Evolutionary conservation across 306 rosid genomes (phyloP), one percentile per base, ranked within the genome.

Genomic region (Prunus campanulata): DNA sequence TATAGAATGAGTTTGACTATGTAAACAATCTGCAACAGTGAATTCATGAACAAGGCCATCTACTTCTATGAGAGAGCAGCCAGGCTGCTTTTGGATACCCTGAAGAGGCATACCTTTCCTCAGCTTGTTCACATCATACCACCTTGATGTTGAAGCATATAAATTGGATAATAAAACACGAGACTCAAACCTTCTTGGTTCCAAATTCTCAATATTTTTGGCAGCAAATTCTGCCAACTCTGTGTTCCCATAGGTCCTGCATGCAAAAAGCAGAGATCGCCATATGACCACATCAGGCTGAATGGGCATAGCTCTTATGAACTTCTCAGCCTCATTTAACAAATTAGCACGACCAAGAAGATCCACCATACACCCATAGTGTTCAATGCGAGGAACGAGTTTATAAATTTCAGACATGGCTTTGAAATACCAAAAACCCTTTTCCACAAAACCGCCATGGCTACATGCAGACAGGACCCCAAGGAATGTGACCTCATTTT

Each of bases 261-360:
- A 60, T 14, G 81, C 76, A 24, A 77, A 77, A 11, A 77, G 76
- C 70, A 77, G 49, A 56, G 81, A 77, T 48, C 81, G 62, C 81
- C 81, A 77, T n/a, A 77, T 77, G 14, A 61, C 67, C 24, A 70
- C 70, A 32, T 77, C 76, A 32, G 81, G 63, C 20, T 32, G 50
- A 16, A 77, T 77, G 6, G 81, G 64, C 76, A 77, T 77, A 30
- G 61, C 70, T 57, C 76, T 35, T 69, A 77, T 60, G 52, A 73
- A 73, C 22, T 2, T 73, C 22, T 56, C 74, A 12, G 83, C 74
- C 44, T 79, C 78, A 30, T 27, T 50, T 49, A 72, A 73, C 32
- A 72, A 48, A 42, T 79, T 79, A 22, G 83, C 74, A 2, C 83
- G 68, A 27, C 78, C 78, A 22, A 79, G 83, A 66, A 79, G 83